A percentile compares a stretch with the other conserved stretches of the same genome.
phyloP scores from a whole-genome alignment of 192 early-diverging fungal genomes.

The Coemansia sp. region DNA sequence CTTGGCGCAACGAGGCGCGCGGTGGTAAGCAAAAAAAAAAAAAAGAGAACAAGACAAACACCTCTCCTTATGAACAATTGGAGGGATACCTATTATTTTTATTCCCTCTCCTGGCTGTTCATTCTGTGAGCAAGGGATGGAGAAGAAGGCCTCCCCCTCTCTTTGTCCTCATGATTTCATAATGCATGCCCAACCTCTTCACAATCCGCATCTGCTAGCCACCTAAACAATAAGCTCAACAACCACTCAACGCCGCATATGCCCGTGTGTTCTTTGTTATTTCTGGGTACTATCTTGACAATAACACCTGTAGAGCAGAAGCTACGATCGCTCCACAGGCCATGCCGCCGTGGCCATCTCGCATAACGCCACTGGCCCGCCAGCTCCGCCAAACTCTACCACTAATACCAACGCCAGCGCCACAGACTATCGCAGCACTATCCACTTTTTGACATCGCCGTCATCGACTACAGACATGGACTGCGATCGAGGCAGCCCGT shows the following conservation, averaged over 20 bases:
- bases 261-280: conserved; percentile 7
- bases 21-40: neutral
- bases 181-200: conserved; percentile 1
- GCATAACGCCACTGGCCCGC: neutral
- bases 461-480: conserved; percentile 38
- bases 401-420: conserved; percentile 15
- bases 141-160: neutral
- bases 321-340: conserved; percentile 7
- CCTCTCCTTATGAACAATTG: neutral
- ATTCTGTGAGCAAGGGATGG: neutral
- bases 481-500: conserved; percentile 17
- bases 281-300: conserved; percentile 5
- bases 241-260: neutral
- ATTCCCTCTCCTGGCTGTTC: conserved; percentile 9
- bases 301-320: neutral
- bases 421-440: conserved; percentile 51
- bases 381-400: conserved; percentile 3
- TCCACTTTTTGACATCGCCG: conserved; percentile 53
- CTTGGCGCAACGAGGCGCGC: conserved; percentile 8
- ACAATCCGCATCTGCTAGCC: conserved; percentile 1
- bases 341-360: neutral
- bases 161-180: conserved; percentile 4
- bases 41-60: neutral
- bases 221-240: neutral
- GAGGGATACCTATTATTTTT: neutral